Base-by-base conservation (phyloP, 1,284 basidiomycete species). In the Stygiomarasmius scandens region DNA sequence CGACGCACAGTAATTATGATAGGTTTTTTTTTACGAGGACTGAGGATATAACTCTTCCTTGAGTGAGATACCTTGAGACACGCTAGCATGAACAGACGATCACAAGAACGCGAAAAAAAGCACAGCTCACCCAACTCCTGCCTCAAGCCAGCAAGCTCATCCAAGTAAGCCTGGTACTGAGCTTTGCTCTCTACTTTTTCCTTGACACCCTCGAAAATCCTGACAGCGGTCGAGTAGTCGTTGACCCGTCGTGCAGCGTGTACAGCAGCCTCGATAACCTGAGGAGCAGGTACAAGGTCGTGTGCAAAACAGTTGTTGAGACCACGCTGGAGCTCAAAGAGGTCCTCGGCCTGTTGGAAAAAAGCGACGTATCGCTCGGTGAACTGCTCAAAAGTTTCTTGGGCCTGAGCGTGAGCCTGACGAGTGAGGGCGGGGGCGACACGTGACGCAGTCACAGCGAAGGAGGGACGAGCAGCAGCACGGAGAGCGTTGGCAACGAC, bases 281-380 rank as follows among this genome's bases (percentile, higher is more conserved):
- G 79, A 48, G 93, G 87, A 9, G 94, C 88, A 9, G 96, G 96
- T 24, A 99, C 97, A 62, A 99, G 85, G 75, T 99, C 96, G 77
- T 99, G 96, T 1, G 96, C 93, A 73, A 99, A 99, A 79, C 95
- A 97, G 85, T 99, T 99, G 85, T 99, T 99, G 66, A 99, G 83
- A 49, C 96, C 96, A 60, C 96, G 92, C 77, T 98, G 95, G 64
- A 96, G 90, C 81, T 98, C 96, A 72, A 98, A 98, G 61, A 97
- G 85, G 80, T 98, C 96, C 72, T 95, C 87, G 53, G 95, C 95
- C 54, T 86, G 84, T 70, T 91, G 80, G 82, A 98, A 98, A 80
- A 98, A 99, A 65, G 84, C 81, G 71, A 94, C 89, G 78, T 98
- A 98, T 71, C 96, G 93, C 61, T 89, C 83, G 71, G 92, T 95